phyloP scores from a whole-genome alignment of 768 basidiomycete species.

The Strobilomyces echinocephalus region DNA sequence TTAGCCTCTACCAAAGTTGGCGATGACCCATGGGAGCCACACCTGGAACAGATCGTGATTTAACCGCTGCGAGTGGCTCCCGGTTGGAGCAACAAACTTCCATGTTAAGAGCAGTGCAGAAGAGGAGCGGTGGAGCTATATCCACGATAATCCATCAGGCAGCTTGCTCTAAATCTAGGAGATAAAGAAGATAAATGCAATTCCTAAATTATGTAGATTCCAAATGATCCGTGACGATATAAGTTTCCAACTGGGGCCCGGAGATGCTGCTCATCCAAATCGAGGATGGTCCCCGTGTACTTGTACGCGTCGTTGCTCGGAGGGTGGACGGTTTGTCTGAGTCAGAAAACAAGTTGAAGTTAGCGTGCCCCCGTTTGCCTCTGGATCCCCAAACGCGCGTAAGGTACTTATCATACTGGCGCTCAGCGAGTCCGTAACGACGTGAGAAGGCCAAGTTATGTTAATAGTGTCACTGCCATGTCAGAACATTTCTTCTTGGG shows the following conservation, averaged over 20 bases:
- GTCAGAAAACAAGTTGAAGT: no score
- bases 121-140: slow-evolving; percentile 2
- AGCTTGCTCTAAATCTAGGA: background rate
- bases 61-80: background rate
- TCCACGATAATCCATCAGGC: background rate
- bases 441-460: no score
- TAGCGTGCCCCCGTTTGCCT: no score
- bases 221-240: background rate
- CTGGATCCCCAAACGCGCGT: no score
- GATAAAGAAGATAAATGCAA: background rate
- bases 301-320: no score
- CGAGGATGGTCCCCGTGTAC: no score
- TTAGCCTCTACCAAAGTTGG: slow-evolving; percentile 9
- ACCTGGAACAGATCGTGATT: background rate
- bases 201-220: background rate
- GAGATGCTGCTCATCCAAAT: background rate
- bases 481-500: no score
- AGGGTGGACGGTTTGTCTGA: no score
- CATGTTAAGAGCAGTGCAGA: slow-evolving; percentile 8
- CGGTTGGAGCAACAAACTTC: background rate
- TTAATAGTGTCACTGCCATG: no score
- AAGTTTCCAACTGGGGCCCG: background rate
- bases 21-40: background rate
- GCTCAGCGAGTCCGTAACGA: no score
- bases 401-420: no score